Percentiles rank a stretch among this genome's conserved stretches.
These are phyloP conservation scores for Saposhnikovia divaricata DNA, from an alignment of 129 eudicot species.

Conservation along the genomic window DNA sequence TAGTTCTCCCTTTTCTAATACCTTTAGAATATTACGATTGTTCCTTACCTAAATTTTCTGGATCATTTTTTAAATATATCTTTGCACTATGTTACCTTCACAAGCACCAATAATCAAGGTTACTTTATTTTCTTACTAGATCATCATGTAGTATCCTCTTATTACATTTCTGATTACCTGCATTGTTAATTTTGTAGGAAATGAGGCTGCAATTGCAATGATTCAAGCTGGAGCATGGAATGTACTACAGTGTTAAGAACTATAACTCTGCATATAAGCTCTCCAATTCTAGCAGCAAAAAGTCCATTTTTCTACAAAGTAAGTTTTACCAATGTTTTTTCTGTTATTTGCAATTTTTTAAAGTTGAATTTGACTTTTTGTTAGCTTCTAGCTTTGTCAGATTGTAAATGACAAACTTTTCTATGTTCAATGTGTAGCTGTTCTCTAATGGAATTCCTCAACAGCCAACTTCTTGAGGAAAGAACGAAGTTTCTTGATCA, in stretches of 20 bases:
- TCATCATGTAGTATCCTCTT: neutral
- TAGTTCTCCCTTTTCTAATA: neutral
- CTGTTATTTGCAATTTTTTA: neutral
- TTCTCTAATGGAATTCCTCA: constrained; percentile 93
- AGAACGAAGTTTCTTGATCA: too few relatives aligned
- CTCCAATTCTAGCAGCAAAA: constrained; percentile 89
- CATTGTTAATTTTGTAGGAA: constrained; percentile 34
- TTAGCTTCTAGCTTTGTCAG: neutral
- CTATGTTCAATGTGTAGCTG: constrained; percentile 30
- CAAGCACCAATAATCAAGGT: neutral
- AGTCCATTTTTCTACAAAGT: constrained; percentile 95
- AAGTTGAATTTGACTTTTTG: neutral
- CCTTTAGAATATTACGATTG: neutral
- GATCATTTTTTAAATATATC: neutral
- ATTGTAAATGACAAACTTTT: constrained; percentile 1
- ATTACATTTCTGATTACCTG: neutral
- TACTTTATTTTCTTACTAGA: neutral
- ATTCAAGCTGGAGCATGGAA: constrained; percentile 67
- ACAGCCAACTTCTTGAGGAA: too few relatives aligned
- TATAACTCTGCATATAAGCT: constrained; percentile 74
- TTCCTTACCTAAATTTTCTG: neutral
- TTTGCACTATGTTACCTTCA: neutral
- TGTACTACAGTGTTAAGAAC: constrained; percentile 55
- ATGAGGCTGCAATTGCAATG: constrained; percentile 63
- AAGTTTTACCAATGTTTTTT: neutral